These are phyloP conservation scores for Nakazawaea ernobii DNA, from an alignment of 805 yeast genomes.

Conservation along the genomic window DNA sequence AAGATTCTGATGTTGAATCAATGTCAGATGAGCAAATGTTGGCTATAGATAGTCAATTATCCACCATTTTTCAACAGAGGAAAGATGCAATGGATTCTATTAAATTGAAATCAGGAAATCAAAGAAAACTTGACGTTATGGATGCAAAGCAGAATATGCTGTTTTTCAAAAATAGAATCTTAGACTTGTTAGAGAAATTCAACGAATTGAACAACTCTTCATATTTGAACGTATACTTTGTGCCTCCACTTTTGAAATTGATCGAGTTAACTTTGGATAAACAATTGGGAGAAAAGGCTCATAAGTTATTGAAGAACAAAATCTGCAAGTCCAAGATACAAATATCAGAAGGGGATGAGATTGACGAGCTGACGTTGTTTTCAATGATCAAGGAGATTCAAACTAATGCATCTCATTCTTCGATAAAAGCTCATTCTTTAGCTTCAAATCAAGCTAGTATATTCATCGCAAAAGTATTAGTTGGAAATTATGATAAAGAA, in stretches of 20 bases:
- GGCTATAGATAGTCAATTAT: slow-evolving; percentile 81
- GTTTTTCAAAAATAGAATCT: slow-evolving; percentile 68
- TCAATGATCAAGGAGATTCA: slow-evolving; percentile 37
- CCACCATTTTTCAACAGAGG: slow-evolving; percentile 81
- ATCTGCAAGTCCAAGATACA: slow-evolving; percentile 44
- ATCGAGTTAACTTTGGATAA: slow-evolving; percentile 66
- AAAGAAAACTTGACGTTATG: slow-evolving; percentile 64
- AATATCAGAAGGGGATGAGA: slow-evolving; percentile 14
- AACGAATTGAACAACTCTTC: slow-evolving; percentile 39
- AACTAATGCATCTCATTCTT: slow-evolving; percentile 31
- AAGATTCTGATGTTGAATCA: slow-evolving; percentile 64
- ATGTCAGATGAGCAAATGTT: slow-evolving; percentile 97
- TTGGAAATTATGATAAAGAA: slow-evolving; percentile 30
- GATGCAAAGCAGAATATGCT: slow-evolving; percentile 78
- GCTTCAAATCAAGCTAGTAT: slow-evolving; percentile 67
- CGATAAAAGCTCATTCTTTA: slow-evolving; percentile 41
- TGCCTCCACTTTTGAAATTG: slow-evolving; percentile 53
- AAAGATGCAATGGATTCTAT: slow-evolving; percentile 51
- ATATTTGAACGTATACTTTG: slow-evolving; percentile 33
- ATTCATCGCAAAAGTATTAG: slow-evolving; percentile 52
- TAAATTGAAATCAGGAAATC: slow-evolving; percentile 49
- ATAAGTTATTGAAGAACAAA: slow-evolving; percentile 58
- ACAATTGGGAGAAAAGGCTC: slow-evolving; percentile 67
- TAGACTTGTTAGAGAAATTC: slow-evolving; percentile 71
- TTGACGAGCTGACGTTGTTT: slow-evolving; percentile 16